Base-by-base conservation (phyloP, 441 rosid genomes). In the Populus hybrid region DNA sequence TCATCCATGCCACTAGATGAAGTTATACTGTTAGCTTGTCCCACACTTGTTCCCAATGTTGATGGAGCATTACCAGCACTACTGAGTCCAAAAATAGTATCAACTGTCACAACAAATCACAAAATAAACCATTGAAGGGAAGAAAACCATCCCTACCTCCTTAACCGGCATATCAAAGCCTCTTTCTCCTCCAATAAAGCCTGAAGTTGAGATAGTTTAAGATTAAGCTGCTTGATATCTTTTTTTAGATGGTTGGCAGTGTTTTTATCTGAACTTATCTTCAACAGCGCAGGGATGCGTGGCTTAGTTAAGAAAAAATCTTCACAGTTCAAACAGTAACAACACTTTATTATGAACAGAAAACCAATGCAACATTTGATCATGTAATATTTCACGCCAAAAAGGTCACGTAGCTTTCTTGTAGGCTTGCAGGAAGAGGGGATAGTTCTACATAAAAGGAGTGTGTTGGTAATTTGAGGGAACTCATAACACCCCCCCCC, bases 261-360 rank as follows among this genome's bases (percentile, higher is more conserved):
- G 81, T 80, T 83, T 81, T 84, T 88, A 81, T 89, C 95, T 50
- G 86, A 84, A 81, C 92, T 87, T 68, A 91, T 84, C 85, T 85
- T 91, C 87, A 91, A 76, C 38, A 91, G 83, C 84, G 93, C 82
- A 26, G 95, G 95, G 76, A 91, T 83, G 80, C 91, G 89, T 86
- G 86, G 83, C 68, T 75, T 82, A 69, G 88, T 88, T 84, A 89
- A 88, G 91, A 84, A 82, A 76, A 35, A 73, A 70, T 79, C 81
- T 36, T 81, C 78, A 65, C 76, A 68, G 57, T 26, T 21, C 79
- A 68, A 78, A 38, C 50, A 36, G 70, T 59, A 68, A 77, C 38
- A 36, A 32, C 35, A 73, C n/a, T n/a, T 28, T 69, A 68, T 67
- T 50, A 5, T 35, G 18, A n/a, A 69, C 10, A 35, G 10, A 65